Evolutionary conservation across 106 monocot genomes (phyloP), one percentile per base, ranked within the genome.

Genomic region (Phalaenopsis equestris): DNA sequence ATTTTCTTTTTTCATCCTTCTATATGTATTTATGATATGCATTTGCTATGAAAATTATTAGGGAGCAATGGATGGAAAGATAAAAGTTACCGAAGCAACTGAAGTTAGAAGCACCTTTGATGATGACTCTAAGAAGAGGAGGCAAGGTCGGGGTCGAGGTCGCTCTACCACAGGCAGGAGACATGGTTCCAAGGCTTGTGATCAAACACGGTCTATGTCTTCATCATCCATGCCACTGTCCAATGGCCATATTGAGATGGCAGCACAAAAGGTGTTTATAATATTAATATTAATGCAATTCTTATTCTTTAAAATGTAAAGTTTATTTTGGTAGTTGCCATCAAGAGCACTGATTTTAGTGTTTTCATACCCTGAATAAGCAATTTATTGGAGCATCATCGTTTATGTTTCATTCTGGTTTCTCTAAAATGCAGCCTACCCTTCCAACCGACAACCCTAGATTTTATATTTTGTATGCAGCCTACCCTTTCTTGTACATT

Each of bases 101-200:
- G 96, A 96, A 23, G 57, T 76, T 75, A 90, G 75, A 81, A 72
- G 72, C 64, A 82, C 41, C 77, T 61, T 37, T 2, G 91, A 91
- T 2, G 91, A 91, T 75, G 92, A 90, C 15, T 76, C 83, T 24
- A 92, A 82, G 79, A 90, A 82, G 81, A 90, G 86, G 81, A 87
- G 85, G 67, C 89, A 91, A 90, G 89, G 89, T 56, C 94, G 94
- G 79, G 89, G 94, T 38, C 89, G 94, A 79, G 94, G 94, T 39
- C 92, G 94, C 19, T 42, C 67, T 73, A 72, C 74, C 55, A 64
- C 86, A 80, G 86, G 93, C n/a, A 89, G 84, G 81, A 84, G 86
- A 12, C 90, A 89, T 83, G 92, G 87, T 42, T 89, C 88, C 48
- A 94, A 91, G 86, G 61, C 67, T 76, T 75, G 57, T 87, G 94